A percentile compares a stretch with the other conserved stretches of the same genome.
phyloP scores from a whole-genome alignment of 352 stramenopile species.

The Peronospora belbahrii region DNA sequence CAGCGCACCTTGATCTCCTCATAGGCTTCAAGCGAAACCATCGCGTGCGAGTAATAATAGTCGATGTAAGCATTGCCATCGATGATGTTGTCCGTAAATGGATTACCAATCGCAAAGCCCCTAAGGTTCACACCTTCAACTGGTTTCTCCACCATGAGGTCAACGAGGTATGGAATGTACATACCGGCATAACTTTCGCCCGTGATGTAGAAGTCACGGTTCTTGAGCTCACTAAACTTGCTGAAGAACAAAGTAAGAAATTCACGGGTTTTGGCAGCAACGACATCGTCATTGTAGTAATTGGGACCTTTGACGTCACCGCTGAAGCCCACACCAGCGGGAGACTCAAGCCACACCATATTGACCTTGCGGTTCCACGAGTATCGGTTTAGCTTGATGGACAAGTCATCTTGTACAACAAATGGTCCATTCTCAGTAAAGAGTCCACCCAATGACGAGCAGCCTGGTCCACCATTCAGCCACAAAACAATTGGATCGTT shows the following conservation, averaged over 20 bases:
- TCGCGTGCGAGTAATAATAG: slow-evolving; percentile 82
- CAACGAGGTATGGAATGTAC: slow-evolving; percentile 86
- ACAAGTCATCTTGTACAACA: slow-evolving; percentile 45
- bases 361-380: slow-evolving; percentile 76
- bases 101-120: slow-evolving; percentile 75
- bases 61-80: slow-evolving; percentile 70
- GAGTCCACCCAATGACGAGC: slow-evolving; percentile 58
- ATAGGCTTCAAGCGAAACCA: slow-evolving; percentile 77
- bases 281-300: slow-evolving; percentile 80
- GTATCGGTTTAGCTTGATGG: slow-evolving; percentile 57
- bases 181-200: slow-evolving; percentile 83
- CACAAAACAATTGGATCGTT: slow-evolving; percentile 72
- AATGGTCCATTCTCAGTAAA: slow-evolving; percentile 74
- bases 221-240: slow-evolving; percentile 63
- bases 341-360: slow-evolving; percentile 73
- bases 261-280: slow-evolving; percentile 70
- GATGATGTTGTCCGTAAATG: slow-evolving; percentile 51
- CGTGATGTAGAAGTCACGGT: slow-evolving; percentile 76
- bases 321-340: slow-evolving; percentile 66
- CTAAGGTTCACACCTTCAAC: slow-evolving; percentile 61
- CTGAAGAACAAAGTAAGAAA: slow-evolving; percentile 65
- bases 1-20: slow-evolving; percentile 50
- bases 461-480: slow-evolving; percentile 75
- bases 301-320: slow-evolving; percentile 40
- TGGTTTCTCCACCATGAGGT: slow-evolving; percentile 59